A percentile compares a stretch with the other conserved stretches of the same genome.
phyloP scores from a whole-genome alignment of 805 yeast species.

The Clavispora santaluciae region DNA sequence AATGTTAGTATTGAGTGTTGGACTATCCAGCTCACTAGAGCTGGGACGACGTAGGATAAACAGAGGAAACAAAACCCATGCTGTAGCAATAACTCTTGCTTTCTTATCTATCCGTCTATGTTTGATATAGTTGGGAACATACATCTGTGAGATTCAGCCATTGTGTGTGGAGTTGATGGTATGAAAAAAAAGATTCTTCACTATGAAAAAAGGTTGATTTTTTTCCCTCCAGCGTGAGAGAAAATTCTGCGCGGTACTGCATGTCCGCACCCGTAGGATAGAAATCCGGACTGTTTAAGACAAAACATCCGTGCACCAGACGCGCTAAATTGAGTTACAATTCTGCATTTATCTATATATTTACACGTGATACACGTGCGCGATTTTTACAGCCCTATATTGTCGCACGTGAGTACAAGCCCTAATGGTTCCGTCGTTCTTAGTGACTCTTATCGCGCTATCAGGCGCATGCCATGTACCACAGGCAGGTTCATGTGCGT shows the following conservation, averaged over 20 bases:
- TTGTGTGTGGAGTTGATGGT: conserved; percentile 36
- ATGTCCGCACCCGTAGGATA: not conserved
- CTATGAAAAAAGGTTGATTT: conserved; percentile 9
- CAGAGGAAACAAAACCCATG: not conserved
- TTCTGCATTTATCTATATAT: not conserved
- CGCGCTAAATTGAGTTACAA: not conserved
- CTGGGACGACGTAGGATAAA: not conserved
- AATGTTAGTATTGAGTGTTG: conserved; percentile 27
- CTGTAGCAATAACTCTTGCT: not conserved
- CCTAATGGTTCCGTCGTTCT: conserved; percentile 5
- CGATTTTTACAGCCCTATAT: conserved; percentile 5
- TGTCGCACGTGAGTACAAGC: conserved; percentile 17
- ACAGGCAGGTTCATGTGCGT: too few species aligned
- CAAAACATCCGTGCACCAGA: not conserved
- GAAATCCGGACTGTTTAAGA: not conserved
- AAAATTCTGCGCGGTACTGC: conserved; percentile 16
- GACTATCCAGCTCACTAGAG: not conserved
- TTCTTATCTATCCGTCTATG: not conserved
- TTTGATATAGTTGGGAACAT: conserved; percentile 40
- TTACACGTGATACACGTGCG: not conserved
- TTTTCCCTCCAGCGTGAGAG: conserved; percentile 14
- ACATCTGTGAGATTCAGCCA: conserved; percentile 98
- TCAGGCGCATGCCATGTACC: too few species aligned
- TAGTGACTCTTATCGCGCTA: not conserved
- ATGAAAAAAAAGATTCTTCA: conserved; percentile 9